Base-by-base conservation (phyloP, 805 yeast genomes). In the Tetrapisispora namnaoensis region DNA sequence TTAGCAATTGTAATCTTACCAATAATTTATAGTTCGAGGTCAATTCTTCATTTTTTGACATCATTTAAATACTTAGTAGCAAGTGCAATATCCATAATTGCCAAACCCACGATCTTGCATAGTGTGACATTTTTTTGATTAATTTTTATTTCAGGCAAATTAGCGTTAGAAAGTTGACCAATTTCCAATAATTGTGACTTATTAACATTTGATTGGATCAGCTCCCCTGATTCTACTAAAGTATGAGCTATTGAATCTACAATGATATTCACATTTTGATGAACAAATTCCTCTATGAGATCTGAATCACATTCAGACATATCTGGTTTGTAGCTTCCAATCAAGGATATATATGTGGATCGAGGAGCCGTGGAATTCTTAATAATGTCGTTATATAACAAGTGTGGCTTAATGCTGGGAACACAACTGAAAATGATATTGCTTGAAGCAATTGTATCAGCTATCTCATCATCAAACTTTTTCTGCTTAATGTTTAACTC, bases 251-350 rank as follows among this genome's bases (percentile, higher is more conserved):
- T 68, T 0, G 86, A 80, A 55, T 82, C 88, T 3, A 81, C 84
- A 6, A 82, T 62, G 30, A 82, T 71, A 48, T 71, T 69, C 2
- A 72, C 71, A 6, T 65, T 66, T 11, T 62, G 55, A 1, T 53
- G 51, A 17, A 73, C 61, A 49, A 72, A 60, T 24, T 55, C 48
- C 3, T 59, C 55, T 11, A 78, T 65, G 37, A 75, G 63, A 2
- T 66, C 63, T 24, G 64, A 65, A 51, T 79, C 84, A 46, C 80
- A 72, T 62, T 82, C 88, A 37, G 70, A 70, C 87, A 82, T 80
- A 51, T 75, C 74, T 14, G 86, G 86, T 59, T 79, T 79, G 60
- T 80, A 82, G 18, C 83, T 77, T 1, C 88, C 88, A 56, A 82
- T 81, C 32, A 80, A 65, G 16, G 81, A 75, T 42, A 82, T 73